These are phyloP conservation scores for Nyssa sinensis DNA, from an alignment of 148 eudicot species.

Conservation along the genomic window DNA sequence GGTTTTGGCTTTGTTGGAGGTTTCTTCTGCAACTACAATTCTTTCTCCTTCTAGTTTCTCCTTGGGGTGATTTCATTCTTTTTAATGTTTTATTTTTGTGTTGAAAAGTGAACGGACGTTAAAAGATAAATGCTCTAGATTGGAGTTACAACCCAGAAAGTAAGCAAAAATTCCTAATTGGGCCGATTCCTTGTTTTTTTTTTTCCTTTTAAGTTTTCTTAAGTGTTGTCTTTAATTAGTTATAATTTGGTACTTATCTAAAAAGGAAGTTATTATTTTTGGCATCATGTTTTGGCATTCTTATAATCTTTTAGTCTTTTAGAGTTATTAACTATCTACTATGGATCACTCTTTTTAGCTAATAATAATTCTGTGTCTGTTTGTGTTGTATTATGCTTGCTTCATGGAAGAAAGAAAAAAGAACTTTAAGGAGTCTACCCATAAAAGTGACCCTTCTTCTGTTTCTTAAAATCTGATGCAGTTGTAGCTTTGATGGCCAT, in stretches of 20 bases:
- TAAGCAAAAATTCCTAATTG: background rate
- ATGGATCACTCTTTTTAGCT: background rate
- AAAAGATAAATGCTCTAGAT: background rate
- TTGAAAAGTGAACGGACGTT: background rate
- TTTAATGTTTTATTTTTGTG: background rate
- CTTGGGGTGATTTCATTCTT: background rate
- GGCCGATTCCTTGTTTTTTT: background rate
- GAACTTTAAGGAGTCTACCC: background rate
- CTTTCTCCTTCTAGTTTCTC: conserved; percentile 80
- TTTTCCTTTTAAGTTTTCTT: background rate
- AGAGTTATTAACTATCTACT: background rate
- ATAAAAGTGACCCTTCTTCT: background rate
- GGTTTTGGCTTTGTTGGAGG: conserved; percentile 48
- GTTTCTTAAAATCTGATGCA: conserved; percentile 34
- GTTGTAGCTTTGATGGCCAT: conserved; percentile 83
- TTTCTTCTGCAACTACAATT: conserved; percentile 60
- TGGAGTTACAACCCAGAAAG: background rate
- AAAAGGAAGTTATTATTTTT: too few species aligned
- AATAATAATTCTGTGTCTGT: background rate
- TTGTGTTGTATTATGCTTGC: background rate
- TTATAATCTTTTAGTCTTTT: too few species aligned
- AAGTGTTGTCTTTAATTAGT: too few species aligned
- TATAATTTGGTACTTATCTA: too few species aligned
- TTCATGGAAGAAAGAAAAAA: background rate
- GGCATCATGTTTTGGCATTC: background rate